Percentiles rank a stretch among this genome's conserved stretches.
Conservation (phyloP, 2,329 filamentous ascomycete species). For the Scopulariopsis brevicaulis region DNA sequence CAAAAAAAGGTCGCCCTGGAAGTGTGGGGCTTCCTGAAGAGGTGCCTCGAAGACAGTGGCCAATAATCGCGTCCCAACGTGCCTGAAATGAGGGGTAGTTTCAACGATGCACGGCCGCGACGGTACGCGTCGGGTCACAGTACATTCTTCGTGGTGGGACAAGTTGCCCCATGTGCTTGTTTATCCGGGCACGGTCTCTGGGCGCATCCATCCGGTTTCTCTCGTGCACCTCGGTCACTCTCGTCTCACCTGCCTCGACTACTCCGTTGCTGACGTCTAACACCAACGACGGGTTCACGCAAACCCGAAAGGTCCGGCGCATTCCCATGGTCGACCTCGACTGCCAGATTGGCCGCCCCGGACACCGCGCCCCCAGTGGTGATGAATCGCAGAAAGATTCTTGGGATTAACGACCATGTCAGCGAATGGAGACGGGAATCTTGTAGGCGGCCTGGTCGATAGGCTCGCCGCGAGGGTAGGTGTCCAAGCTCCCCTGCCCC, state of each 20-base stretch:
- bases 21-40: neutral
- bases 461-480: conserved; percentile 47
- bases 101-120: neutral
- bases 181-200: neutral
- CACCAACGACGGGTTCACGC: neutral
- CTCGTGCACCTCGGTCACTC: neutral
- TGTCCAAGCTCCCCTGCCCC: neutral
- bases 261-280: neutral
- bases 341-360: neutral
- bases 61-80: neutral
- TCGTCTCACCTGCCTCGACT: neutral
- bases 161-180: too few relatives aligned
- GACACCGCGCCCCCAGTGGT: neutral
- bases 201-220: neutral
- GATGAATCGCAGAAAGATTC: neutral
- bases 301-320: neutral
- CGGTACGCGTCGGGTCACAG: neutral
- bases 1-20: neutral
- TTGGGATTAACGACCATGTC: neutral
- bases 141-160: too few relatives aligned
- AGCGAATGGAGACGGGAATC: conserved; percentile 44
- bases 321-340: neutral
- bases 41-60: neutral
- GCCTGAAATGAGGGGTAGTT: neutral
- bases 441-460: conserved; percentile 47